Evolutionary conservation across 768 basidiomycete species (phyloP).

Genomic region (Mycena filopes): DNA sequence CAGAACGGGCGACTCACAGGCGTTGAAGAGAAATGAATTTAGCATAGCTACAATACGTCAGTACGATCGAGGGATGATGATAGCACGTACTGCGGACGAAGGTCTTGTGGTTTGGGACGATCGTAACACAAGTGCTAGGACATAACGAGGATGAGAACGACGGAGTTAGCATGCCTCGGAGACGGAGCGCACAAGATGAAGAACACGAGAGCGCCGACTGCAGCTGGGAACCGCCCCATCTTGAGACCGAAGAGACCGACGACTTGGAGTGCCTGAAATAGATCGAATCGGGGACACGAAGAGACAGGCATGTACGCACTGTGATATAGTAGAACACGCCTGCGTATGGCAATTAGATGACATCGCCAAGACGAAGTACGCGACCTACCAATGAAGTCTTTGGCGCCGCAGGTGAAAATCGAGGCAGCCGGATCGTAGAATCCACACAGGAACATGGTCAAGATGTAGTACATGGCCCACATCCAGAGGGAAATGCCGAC

Average conservation of each 20-base stretch:
- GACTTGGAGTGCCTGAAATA: constrained; percentile 62
- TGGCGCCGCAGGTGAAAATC: constrained; percentile 48
- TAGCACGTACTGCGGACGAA: constrained; percentile 23
- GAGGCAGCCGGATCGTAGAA: constrained; percentile 44
- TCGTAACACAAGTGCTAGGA: constrained; percentile 18
- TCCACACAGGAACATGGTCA: constrained; percentile 62
- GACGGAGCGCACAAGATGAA: constrained; percentile 56
- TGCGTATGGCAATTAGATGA: neutral
- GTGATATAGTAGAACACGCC: constrained; percentile 60
- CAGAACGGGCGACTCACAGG: constrained; percentile 49
- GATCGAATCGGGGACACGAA: neutral
- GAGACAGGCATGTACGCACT: constrained; percentile 33
- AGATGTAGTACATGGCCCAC: constrained; percentile 68
- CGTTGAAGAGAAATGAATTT: constrained; percentile 82
- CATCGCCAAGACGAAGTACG: too few relatives aligned
- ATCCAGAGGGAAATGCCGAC: constrained; percentile 37
- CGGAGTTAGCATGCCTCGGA: neutral
- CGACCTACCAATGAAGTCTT: constrained; percentile 57
- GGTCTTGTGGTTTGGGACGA: constrained; percentile 27
- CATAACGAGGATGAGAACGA: constrained; percentile 1
- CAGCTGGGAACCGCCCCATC: constrained; percentile 72
- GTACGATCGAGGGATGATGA: neutral
- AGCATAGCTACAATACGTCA: constrained; percentile 58
- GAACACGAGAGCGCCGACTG: constrained; percentile 65
- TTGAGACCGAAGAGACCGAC: constrained; percentile 79